phyloP scores from a whole-genome alignment of 2,329 filamentous ascomycete species.

The Botrytis cinerea region DNA sequence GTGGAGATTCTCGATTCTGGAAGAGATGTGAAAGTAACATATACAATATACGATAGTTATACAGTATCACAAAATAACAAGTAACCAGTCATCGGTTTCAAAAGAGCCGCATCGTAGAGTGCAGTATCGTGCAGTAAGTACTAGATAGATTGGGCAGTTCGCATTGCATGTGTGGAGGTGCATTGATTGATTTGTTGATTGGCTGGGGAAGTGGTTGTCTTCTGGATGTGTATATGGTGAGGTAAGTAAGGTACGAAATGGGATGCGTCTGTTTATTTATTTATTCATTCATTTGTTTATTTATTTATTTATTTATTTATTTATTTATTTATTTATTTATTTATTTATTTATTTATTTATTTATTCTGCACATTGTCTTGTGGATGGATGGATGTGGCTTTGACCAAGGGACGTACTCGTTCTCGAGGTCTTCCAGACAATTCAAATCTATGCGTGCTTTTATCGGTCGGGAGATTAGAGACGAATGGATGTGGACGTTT shows the following conservation, averaged over 20 bases:
- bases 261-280: not conserved
- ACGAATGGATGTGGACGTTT: no score
- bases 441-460: no score
- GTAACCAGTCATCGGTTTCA: not conserved
- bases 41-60: not conserved
- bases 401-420: no score
- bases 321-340: not conserved
- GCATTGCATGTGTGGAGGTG: not conserved
- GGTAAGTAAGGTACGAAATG: not conserved
- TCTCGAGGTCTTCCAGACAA: no score
- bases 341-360: no score
- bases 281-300: not conserved
- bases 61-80: no score
- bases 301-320: no score
- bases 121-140: no score
- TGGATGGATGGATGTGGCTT: no score
- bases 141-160: not conserved
- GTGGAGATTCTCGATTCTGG: constrained; percentile 1
- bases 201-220: not conserved
- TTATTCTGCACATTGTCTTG: not conserved
- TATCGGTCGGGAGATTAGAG: no score
- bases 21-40: not conserved
- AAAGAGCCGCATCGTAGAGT: not conserved
- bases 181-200: not conserved
- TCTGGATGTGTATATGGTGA: not conserved